Conservation (phyloP, 345 rosid species). For the Eucalyptus curtisii region DNA sequence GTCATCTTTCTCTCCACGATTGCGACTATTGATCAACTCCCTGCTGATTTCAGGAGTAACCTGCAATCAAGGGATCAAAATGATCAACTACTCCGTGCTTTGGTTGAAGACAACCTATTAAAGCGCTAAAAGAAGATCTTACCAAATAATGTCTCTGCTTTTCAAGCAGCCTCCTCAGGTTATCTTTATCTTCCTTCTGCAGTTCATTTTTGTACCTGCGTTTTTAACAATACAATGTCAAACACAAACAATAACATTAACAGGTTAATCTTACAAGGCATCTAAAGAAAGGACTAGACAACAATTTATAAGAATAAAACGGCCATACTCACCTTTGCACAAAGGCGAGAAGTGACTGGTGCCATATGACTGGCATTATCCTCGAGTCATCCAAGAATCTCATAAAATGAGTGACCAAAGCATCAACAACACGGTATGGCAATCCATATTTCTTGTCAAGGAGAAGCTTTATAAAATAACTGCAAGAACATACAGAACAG, state of each 20-base stretch:
- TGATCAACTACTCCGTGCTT: background rate
- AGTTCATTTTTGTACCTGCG: constrained; percentile 78
- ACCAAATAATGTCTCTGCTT: constrained; percentile 74
- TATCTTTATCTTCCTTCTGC: constrained; percentile 71
- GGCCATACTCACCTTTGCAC: constrained; percentile 51
- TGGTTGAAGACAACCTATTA: background rate
- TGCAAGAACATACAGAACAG: constrained; percentile 14
- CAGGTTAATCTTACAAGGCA: background rate
- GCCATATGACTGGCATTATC: constrained; percentile 98
- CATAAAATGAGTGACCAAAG: constrained; percentile 76
- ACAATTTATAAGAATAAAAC: background rate
- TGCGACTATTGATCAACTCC: constrained; percentile 70
- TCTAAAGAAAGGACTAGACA: background rate
- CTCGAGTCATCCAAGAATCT: constrained; percentile 63
- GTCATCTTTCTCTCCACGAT: constrained; percentile 87
- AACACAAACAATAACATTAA: background rate
- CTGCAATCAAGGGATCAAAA: constrained; percentile 12
- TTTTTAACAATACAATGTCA: background rate
- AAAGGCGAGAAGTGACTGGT: constrained; percentile 87
- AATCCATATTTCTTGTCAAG: constrained; percentile 89
- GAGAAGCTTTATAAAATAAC: constrained; percentile 83
- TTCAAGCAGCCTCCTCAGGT: constrained; percentile 43
- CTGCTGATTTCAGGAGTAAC: constrained; percentile 77
- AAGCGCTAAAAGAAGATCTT: constrained; percentile 6
- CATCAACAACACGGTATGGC: constrained; percentile 80